A percentile compares a stretch with the other conserved stretches of the same genome.
phyloP scores from a whole-genome alignment of 2,329 filamentous ascomycete species.

The Aureobasidium musti region DNA sequence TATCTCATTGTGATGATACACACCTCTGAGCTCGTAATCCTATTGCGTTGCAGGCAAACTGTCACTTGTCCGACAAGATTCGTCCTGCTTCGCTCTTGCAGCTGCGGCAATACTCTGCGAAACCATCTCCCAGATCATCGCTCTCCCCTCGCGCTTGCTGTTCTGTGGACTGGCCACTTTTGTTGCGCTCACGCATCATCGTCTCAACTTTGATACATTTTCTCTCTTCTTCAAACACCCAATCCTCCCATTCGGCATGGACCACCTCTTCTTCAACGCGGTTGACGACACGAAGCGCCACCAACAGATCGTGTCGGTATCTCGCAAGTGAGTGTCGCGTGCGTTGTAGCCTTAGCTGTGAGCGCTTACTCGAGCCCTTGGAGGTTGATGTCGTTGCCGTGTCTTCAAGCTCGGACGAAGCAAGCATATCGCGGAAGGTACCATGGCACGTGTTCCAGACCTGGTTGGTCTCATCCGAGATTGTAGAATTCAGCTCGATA shows the following conservation, averaged over 20 bases:
- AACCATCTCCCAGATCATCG: conserved; percentile 54
- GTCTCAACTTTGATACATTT: conserved; percentile 67
- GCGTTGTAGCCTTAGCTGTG: conserved; percentile 61
- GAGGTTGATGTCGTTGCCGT: neutral
- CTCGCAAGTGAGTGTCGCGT: conserved; percentile 80
- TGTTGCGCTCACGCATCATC: conserved; percentile 48
- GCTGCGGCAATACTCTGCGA: conserved; percentile 63
- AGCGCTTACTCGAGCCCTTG: conserved; percentile 27
- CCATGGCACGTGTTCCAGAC: conserved; percentile 36
- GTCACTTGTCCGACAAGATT: conserved; percentile 7
- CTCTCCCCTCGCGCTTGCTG: conserved; percentile 40
- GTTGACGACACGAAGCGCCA: conserved; percentile 88
- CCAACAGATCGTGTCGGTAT: conserved; percentile 86
- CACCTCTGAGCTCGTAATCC: neutral
- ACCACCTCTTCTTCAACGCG: conserved; percentile 84
- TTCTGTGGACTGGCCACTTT: conserved; percentile 33
- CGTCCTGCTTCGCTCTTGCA: conserved; percentile 50
- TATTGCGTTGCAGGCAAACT: neutral
- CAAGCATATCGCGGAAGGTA: conserved; percentile 38
- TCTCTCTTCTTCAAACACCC: conserved; percentile 76
- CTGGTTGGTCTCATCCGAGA: conserved; percentile 33
- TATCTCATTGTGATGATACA: neutral
- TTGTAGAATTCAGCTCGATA: conserved; percentile 22
- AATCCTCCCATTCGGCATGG: conserved; percentile 88
- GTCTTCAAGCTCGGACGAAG: conserved; percentile 28